phyloP scores from a whole-genome alignment of 2,329 filamentous ascomycete species.

The Dothideomycetes sp. region DNA sequence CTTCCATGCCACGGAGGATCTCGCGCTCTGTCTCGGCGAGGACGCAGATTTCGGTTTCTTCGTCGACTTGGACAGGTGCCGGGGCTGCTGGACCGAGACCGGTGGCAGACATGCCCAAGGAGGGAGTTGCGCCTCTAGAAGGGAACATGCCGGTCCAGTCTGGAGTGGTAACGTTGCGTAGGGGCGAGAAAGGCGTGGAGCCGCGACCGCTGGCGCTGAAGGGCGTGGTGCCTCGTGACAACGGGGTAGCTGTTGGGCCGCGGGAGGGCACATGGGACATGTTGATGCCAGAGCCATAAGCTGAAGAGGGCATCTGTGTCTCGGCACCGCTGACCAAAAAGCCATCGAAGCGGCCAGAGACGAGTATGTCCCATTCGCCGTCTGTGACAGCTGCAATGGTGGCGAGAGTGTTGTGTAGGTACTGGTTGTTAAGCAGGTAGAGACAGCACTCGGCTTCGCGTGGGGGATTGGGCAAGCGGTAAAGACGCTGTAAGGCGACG shows the following conservation, averaged over 20 bases:
- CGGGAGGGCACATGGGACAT: slow-evolving; percentile 30
- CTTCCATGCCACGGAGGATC: slow-evolving; percentile 90
- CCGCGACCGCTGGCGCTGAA: slow-evolving; percentile 46
- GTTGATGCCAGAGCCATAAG: slow-evolving; percentile 13
- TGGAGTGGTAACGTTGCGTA: slow-evolving; percentile 16
- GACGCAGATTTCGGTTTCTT: slow-evolving; percentile 84
- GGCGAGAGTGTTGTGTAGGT: slow-evolving; percentile 74
- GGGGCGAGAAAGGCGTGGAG: slow-evolving; percentile 38
- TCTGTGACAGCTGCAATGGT: slow-evolving; percentile 80
- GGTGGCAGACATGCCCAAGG: slow-evolving; percentile 19
- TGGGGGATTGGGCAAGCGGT: slow-evolving; percentile 60
- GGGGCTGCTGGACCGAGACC: no score
- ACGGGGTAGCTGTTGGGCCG: slow-evolving; percentile 31
- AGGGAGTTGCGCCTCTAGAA: slow-evolving; percentile 20
- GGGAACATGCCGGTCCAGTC: slow-evolving; percentile 17
- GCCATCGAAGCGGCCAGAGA: slow-evolving; percentile 86
- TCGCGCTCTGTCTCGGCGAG: slow-evolving; percentile 86
- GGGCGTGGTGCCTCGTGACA: slow-evolving; percentile 38
- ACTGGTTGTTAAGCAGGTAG: slow-evolving; percentile 72
- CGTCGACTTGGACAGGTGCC: slow-evolving; percentile 73
- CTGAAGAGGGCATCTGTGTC: slow-evolving; percentile 22
- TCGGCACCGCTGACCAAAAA: slow-evolving; percentile 93
- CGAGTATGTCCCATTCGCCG: slow-evolving; percentile 94
- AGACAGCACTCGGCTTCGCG: slow-evolving; percentile 79
- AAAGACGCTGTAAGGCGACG: slow-evolving; percentile 72